A percentile compares a stretch with the other conserved stretches of the same genome.
These are phyloP conservation scores for Nepenthes mirabilis DNA, from an alignment of 148 eudicot genomes.

Conservation along the genomic window DNA sequence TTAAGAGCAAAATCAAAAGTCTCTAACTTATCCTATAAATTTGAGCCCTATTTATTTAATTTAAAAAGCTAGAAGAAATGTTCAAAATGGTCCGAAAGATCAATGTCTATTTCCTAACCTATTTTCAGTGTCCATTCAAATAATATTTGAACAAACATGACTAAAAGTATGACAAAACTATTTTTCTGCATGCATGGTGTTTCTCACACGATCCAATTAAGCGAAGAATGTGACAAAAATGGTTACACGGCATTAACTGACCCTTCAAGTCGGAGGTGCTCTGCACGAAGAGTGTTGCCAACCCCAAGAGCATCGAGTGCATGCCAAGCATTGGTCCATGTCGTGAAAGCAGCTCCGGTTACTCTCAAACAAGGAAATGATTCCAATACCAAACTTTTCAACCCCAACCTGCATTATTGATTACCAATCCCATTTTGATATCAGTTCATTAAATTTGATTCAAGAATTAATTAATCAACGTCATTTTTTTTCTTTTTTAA, in stretches of 20 bases:
- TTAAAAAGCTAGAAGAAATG: too few species aligned
- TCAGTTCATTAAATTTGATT: neutral
- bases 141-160: too few species aligned
- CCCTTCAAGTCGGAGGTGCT: constrained; percentile 20
- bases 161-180: neutral
- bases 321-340: constrained; percentile 40
- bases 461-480: too few species aligned
- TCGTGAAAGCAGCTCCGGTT: constrained; percentile 16
- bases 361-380: constrained; percentile 36
- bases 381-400: constrained; percentile 46
- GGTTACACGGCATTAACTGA: neutral
- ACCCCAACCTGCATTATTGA: constrained; percentile 27
- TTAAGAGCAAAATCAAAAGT: too few species aligned
- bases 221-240: neutral
- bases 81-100: too few species aligned
- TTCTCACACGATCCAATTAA: neutral
- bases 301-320: constrained; percentile 40
- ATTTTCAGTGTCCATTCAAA: too few species aligned
- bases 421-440: neutral
- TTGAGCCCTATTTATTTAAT: too few species aligned
- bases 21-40: too few species aligned
- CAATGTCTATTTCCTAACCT: too few species aligned
- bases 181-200: neutral
- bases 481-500: neutral
- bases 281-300: constrained; percentile 23